A percentile compares a stretch with the other conserved stretches of the same genome.
phyloP scores from a whole-genome alignment of 1,284 basidiomycete genomes.

The Waitea zeae region DNA sequence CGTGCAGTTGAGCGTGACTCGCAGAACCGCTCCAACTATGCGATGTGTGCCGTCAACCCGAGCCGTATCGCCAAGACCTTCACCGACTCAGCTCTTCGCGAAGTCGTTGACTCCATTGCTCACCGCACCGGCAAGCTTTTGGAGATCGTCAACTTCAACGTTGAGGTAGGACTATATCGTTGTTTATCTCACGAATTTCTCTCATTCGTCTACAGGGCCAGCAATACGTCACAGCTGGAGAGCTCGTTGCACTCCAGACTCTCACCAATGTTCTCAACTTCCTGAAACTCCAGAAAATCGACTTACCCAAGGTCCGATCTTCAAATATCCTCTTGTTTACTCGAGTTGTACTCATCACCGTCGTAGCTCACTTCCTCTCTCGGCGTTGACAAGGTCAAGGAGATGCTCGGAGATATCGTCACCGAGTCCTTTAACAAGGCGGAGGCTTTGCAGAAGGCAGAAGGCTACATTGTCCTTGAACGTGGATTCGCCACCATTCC shows the following conservation, averaged over 20 bases:
- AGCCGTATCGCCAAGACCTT: slow-evolving; percentile 89
- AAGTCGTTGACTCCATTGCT: slow-evolving; percentile 87
- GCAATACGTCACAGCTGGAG: slow-evolving; percentile 97
- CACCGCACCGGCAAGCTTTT: slow-evolving; percentile 65
- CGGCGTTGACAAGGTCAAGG: slow-evolving; percentile 77
- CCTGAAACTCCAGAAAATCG: slow-evolving; percentile 92
- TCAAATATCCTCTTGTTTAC: too few relatives aligned
- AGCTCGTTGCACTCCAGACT: slow-evolving; percentile 83
- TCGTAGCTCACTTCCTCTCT: slow-evolving; percentile 69
- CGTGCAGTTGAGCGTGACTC: slow-evolving; percentile 91
- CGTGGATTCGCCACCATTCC: slow-evolving; percentile 95
- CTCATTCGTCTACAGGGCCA: slow-evolving; percentile 40
- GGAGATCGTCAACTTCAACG: slow-evolving; percentile 97
- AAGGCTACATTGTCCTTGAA: slow-evolving; percentile 89
- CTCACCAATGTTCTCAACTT: slow-evolving; percentile 95
- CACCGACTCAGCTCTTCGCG: slow-evolving; percentile 81
- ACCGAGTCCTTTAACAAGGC: slow-evolving; percentile 69
- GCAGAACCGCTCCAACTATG: slow-evolving; percentile 88
- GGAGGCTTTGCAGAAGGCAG: slow-evolving; percentile 61
- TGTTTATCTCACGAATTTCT: slow-evolving; percentile 4
- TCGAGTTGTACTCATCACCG: slow-evolving; percentile 1
- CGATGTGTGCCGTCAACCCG: slow-evolving; percentile 98
- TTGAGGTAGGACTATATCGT: slow-evolving; percentile 46
- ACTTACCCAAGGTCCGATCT: slow-evolving; percentile 70
- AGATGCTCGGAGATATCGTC: slow-evolving; percentile 85